These are phyloP conservation scores for Ophiocordyceps australis DNA, from an alignment of 2,329 filamentous ascomycete species.

Conservation along the genomic window DNA sequence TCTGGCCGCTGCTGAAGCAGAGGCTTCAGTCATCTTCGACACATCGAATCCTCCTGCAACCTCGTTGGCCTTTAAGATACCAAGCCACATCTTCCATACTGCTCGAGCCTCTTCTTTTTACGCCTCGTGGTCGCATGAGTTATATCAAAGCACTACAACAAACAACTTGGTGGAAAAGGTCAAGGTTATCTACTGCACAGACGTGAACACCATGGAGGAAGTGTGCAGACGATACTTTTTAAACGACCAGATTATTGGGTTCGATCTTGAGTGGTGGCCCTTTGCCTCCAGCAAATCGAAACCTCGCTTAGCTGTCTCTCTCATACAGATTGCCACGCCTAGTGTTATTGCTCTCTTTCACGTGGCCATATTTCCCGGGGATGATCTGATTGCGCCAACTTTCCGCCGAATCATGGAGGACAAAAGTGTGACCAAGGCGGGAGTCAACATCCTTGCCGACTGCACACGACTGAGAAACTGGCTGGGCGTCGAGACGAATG, in stretches of 20 bases:
- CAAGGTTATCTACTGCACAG: constrained; percentile 62
- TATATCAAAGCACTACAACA: constrained; percentile 39
- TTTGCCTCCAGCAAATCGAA: constrained; percentile 25
- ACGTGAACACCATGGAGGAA: constrained; percentile 45
- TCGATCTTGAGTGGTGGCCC: constrained; percentile 73
- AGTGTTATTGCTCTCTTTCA: constrained; percentile 70
- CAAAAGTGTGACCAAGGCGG: constrained; percentile 49
- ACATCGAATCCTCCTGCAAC: constrained; percentile 8
- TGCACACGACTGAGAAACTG: constrained; percentile 48
- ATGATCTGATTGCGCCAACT: constrained; percentile 49
- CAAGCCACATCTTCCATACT: constrained; percentile 11
- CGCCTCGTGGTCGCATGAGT: constrained; percentile 49
- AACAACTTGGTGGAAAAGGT: constrained; percentile 31
- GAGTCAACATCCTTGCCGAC: constrained; percentile 59
- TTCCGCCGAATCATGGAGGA: constrained; percentile 59
- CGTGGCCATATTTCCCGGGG: constrained; percentile 41
- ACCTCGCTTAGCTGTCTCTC: constrained; percentile 52
- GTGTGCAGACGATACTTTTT: constrained; percentile 48
- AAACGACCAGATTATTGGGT: constrained; percentile 55
- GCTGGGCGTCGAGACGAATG: constrained; percentile 44
- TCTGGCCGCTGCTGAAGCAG: background rate
- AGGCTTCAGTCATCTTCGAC: background rate
- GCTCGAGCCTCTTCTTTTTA: constrained; percentile 27
- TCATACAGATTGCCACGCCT: constrained; percentile 69
- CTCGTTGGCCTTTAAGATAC: constrained; percentile 11